These are phyloP conservation scores for Pichia scutulata DNA, from an alignment of 805 yeast species.

Conservation along the genomic window DNA sequence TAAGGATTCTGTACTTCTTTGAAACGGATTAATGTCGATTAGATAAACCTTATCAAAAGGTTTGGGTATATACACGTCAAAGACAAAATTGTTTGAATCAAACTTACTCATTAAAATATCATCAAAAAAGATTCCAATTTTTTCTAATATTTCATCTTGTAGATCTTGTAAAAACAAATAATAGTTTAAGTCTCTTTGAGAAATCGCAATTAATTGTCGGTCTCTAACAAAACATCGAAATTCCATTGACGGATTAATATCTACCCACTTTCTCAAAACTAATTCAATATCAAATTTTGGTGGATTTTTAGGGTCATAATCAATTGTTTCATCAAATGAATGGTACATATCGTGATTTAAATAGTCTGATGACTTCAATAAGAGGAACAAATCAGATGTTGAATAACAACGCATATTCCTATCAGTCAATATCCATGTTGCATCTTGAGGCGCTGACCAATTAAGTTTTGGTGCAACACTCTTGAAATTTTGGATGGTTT, in stretches of 20 bases:
- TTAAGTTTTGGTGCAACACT: constrained; percentile 81
- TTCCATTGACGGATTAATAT: constrained; percentile 82
- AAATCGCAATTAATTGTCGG: constrained; percentile 56
- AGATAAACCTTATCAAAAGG: constrained; percentile 60
- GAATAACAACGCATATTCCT: constrained; percentile 66
- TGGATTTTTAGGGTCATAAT: constrained; percentile 28
- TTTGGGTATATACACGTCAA: constrained; percentile 79
- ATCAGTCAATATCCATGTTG: constrained; percentile 82
- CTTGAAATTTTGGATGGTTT: constrained; percentile 41
- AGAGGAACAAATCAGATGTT: constrained; percentile 68
- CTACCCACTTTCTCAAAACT: constrained; percentile 76
- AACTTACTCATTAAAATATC: constrained; percentile 40
- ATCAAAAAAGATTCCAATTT: constrained; percentile 50
- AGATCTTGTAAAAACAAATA: constrained; percentile 61
- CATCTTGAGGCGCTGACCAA: constrained; percentile 97
- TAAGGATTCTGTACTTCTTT: constrained; percentile 68
- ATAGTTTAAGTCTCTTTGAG: constrained; percentile 82
- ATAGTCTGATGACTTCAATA: constrained; percentile 83
- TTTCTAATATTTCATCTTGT: constrained; percentile 36
- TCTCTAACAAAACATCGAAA: constrained; percentile 78
- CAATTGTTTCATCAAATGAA: constrained; percentile 42
- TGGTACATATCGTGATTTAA: constrained; percentile 75
- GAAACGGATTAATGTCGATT: constrained; percentile 83
- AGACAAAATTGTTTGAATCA: constrained; percentile 49
- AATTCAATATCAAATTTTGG: constrained; percentile 44